Evolutionary conservation across 495 filamentous ascomycete species (phyloP).

Genomic region (Massariosphaeria phaeospora): DNA sequence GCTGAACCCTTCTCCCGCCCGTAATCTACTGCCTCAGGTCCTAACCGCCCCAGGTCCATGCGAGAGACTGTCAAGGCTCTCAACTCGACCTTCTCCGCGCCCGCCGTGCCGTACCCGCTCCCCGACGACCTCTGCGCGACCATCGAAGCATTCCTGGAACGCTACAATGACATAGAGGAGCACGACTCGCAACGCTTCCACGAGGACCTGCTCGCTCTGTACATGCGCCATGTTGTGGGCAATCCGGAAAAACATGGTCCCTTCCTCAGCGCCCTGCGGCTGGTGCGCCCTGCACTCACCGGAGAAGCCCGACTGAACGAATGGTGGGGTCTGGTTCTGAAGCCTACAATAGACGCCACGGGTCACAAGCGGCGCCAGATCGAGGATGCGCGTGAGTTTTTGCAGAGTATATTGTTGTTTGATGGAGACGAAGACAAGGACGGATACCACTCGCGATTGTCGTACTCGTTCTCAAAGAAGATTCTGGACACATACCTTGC

Average conservation of each 20-base stretch:
- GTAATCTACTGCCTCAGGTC: neutral
- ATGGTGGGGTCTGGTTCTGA: slow-evolving; percentile 64
- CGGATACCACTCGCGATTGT: slow-evolving; percentile 42
- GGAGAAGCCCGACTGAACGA: slow-evolving; percentile 51
- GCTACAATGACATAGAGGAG: slow-evolving; percentile 55
- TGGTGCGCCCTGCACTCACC: slow-evolving; percentile 54
- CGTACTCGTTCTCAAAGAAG: slow-evolving; percentile 47
- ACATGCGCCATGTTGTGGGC: slow-evolving; percentile 52
- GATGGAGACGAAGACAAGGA: slow-evolving; percentile 52
- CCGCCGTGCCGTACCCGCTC: slow-evolving; percentile 51
- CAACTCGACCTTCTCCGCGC: slow-evolving; percentile 47
- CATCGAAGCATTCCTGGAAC: slow-evolving; percentile 58
- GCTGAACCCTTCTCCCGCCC: neutral
- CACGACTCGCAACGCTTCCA: slow-evolving; percentile 57
- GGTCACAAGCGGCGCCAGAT: slow-evolving; percentile 55
- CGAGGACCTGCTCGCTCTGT: slow-evolving; percentile 60
- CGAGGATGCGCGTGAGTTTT: slow-evolving; percentile 52
- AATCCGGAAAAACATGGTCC: slow-evolving; percentile 51
- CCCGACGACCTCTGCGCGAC: slow-evolving; percentile 54
- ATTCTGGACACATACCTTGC: slow-evolving; percentile 58
- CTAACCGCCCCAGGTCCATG: slow-evolving; percentile 44
- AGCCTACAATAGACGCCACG: slow-evolving; percentile 53
- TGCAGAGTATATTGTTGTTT: slow-evolving; percentile 55
- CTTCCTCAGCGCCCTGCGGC: slow-evolving; percentile 58
- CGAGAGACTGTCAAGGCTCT: slow-evolving; percentile 61